Percentiles rank a stretch among this genome's conserved stretches.
These are phyloP conservation scores for Megacollybia marginata DNA, from an alignment of 768 basidiomycete species.

Conservation along the genomic window DNA sequence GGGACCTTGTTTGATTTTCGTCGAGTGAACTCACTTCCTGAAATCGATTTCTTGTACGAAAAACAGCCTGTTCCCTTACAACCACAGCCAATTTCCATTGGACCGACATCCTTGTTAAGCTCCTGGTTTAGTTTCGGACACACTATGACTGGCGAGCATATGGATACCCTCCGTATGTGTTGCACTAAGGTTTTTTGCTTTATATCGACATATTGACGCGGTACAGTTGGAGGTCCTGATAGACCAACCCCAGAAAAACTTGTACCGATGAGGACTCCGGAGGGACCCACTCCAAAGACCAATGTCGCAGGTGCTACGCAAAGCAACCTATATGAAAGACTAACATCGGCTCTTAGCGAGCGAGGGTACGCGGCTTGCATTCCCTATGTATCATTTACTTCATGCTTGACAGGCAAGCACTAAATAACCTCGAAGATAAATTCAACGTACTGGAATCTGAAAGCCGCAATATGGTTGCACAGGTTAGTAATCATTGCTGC, in stretches of 20 bases:
- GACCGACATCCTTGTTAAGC: conserved; percentile 46
- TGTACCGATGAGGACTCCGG: conserved; percentile 4
- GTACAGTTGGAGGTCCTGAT: conserved; percentile 58
- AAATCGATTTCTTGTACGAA: conserved; percentile 41
- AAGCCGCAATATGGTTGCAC: conserved; percentile 56
- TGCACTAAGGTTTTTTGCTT: neutral
- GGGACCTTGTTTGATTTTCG: conserved; percentile 55
- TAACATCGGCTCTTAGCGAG: conserved; percentile 51
- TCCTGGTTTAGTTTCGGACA: conserved; percentile 49
- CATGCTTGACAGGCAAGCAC: conserved; percentile 41
- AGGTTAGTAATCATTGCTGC: conserved; percentile 30
- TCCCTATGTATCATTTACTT: neutral
- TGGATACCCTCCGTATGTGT: conserved; percentile 51
- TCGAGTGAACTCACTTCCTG: conserved; percentile 40
- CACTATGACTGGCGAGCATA: conserved; percentile 47
- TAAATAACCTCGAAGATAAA: conserved; percentile 53
- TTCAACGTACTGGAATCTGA: conserved; percentile 61
- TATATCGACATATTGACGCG: neutral
- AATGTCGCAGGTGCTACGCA: conserved; percentile 29
- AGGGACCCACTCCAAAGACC: conserved; percentile 11
- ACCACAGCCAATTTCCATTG: conserved; percentile 55
- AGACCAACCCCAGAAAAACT: conserved; percentile 39
- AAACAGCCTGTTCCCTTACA: conserved; percentile 40
- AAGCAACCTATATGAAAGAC: conserved; percentile 33
- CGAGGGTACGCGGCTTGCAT: conserved; percentile 42